Evolutionary conservation across 2,329 filamentous ascomycete species (phyloP), one percentile per base, ranked within the genome.

Genomic region (Sarocladium brachiariae): DNA sequence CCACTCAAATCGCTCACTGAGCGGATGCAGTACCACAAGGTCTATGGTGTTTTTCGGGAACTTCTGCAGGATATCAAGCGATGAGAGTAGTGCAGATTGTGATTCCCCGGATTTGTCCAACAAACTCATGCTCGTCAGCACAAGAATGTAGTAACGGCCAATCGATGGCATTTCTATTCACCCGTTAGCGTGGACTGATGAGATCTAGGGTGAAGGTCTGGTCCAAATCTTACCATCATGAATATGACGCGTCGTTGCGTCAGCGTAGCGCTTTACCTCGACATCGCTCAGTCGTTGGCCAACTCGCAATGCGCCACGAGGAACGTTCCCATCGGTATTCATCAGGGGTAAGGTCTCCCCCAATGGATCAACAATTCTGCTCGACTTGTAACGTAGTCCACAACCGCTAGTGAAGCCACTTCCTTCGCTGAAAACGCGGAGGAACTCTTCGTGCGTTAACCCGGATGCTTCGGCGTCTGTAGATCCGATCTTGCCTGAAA

Each of bases 371-470:
- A 52, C 41, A n/a, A 52, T 39, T 7, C 19, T 49, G 35, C 35
- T 48, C 13, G 34, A 16, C 31, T 25, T 43, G 48, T 54, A 54
- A 9, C 50, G 34, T 47, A 54, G 30, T 14, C 51, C 53, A 49
- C 51, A 54, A 14, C 51, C 53, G 23, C 53, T 54, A 3, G 53
- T 51, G 34, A 54, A 54, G 37, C 48, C 50, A 23, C 37, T 54
- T 4, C 51, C 53, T 33, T 54, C 49, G 11, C 43, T 51, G 37
- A 54, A 54, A 9, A 54, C 52, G 2, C 57, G 30, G 2, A 60
- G 46, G 14, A 60, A 60, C 46, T 53, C 53, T 14, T 60, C 53
- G 1, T 51, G 51, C 5, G 49, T 51, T n/a, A 60, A 53, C 2
- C 54, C 46, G 4, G 53, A 34, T 0, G 53, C 50, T 0, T 53